Evolutionary conservation across 169 alveolate species (phyloP), one percentile per base, ranked within the genome.

Genomic region (Eimeria acervulina): DNA sequence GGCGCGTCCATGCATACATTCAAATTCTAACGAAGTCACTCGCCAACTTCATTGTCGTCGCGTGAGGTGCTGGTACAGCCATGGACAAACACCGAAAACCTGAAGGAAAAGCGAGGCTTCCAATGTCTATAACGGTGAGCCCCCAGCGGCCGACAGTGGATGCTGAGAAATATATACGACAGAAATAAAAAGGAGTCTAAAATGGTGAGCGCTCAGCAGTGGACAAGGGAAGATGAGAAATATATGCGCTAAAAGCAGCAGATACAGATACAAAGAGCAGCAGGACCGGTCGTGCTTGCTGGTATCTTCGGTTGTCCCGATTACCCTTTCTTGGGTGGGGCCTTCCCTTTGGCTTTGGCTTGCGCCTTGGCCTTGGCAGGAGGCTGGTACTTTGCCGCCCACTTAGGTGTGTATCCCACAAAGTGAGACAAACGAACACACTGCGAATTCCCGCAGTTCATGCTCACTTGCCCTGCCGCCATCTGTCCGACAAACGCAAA

Each of bases 361-460:
- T 47, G 55, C 55, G 74, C 76, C 47, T 55, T 83, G 28, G 70
- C 47, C 93, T 85, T 61, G 17, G 51, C 26, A 36, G 80, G 93
- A 38, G 68, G 84, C 36, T 76, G 68, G 26, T 78, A 92, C 70
- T 80, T 76, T 3, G 72, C 47, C 21, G 96, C 96, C 96, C 96
- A 92, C 72, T 76, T 12, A 0, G 92, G 38, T 13, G 83, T 78
- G 40, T 92, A 92, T 17, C 96, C 96, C 6, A 92, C 96, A 44
- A 92, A 76, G 51, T 92, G 96, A 17, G 96, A 92, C 70, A 92
- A 51, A 17, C 96, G 96, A 26, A 80, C 38, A 51, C 96, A 92
- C 42, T 76, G 68, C 74, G 90, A 52, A 33, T 92, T 92, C 26
- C 96, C 96, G 85, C 96, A 92, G 52, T 92, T 92, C 96, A 80